A percentile compares a stretch with the other conserved stretches of the same genome.
phyloP scores from a whole-genome alignment of 1,284 basidiomycete genomes.

The Peniophora sp. region DNA sequence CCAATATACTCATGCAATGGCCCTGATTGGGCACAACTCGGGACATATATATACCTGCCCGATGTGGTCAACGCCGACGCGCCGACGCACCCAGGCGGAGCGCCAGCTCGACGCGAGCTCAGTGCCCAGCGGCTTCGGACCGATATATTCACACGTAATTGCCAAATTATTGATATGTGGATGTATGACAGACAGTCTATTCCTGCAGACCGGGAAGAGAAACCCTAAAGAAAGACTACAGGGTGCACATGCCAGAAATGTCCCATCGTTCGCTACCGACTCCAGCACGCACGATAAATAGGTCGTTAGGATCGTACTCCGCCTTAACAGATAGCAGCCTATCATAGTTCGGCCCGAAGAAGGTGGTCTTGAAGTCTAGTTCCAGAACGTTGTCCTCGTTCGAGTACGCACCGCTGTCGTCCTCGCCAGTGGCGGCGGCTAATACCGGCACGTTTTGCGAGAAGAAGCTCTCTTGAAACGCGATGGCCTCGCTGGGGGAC shows the following conservation, averaged over 20 bases:
- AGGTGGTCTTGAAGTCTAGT: constrained; percentile 19
- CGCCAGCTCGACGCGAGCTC: too few species aligned
- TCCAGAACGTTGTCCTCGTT: constrained; percentile 23
- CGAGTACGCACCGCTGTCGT: constrained; percentile 17
- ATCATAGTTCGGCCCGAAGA: constrained; percentile 23
- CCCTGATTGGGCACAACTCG: too few species aligned
- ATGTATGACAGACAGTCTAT: too few species aligned
- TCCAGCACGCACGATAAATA: constrained; percentile 23
- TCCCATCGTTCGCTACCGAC: constrained; percentile 24
- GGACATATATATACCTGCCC: too few species aligned
- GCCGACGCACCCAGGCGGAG: too few species aligned
- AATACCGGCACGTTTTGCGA: neutral
- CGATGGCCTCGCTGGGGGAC: neutral
- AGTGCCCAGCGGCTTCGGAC: too few species aligned
- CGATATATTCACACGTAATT: too few species aligned
- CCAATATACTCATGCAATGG: too few species aligned
- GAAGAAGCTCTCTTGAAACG: neutral
- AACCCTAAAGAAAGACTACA: constrained; percentile 1
- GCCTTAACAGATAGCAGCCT: constrained; percentile 19
- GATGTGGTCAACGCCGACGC: too few species aligned
- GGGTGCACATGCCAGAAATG: constrained; percentile 15
- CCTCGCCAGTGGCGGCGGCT: neutral
- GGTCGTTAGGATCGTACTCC: constrained; percentile 21
- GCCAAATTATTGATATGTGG: too few species aligned
- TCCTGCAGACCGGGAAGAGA: too few species aligned